These are phyloP conservation scores for Aspergillus ibericus DNA, from an alignment of 2,329 filamentous ascomycete species.

Conservation along the genomic window DNA sequence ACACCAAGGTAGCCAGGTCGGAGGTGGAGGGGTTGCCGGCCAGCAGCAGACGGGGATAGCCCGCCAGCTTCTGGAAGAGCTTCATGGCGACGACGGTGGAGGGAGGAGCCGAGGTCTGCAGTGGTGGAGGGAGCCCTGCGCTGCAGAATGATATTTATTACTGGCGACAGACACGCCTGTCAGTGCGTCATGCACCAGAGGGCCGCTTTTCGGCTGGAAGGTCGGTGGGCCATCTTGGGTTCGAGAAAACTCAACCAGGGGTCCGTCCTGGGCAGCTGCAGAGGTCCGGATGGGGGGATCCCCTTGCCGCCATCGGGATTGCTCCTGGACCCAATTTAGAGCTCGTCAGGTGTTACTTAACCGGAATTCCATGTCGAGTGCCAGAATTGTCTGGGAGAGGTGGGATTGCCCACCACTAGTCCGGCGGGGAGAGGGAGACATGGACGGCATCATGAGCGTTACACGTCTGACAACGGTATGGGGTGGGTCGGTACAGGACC, in stretches of 20 bases:
- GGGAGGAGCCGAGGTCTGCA: background rate
- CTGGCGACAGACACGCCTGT: background rate
- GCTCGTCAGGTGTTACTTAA: too few relatives aligned
- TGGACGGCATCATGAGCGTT: too few relatives aligned
- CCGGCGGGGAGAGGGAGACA: too few relatives aligned
- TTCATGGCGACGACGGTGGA: slow-evolving; percentile 29
- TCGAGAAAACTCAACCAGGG: background rate
- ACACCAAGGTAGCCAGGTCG: slow-evolving; percentile 30
- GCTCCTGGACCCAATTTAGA: background rate
- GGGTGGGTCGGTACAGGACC: too few relatives aligned
- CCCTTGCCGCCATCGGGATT: background rate
- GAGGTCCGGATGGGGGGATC: background rate
- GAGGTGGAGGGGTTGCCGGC: slow-evolving; percentile 37
- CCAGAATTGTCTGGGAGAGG: too few relatives aligned
- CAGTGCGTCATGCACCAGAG: background rate
- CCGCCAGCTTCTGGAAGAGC: slow-evolving; percentile 32
- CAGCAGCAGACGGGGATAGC: slow-evolving; percentile 38
- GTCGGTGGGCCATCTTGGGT: background rate
- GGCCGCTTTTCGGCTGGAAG: background rate
- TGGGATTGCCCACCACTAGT: too few relatives aligned
- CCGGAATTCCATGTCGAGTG: too few relatives aligned
- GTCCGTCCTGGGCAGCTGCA: background rate
- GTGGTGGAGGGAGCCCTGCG: background rate
- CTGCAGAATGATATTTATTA: background rate
- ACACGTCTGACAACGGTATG: too few relatives aligned